These are phyloP conservation scores for Fraxinus excelsior DNA, from an alignment of 257 asterid genomes.

Conservation along the genomic window DNA sequence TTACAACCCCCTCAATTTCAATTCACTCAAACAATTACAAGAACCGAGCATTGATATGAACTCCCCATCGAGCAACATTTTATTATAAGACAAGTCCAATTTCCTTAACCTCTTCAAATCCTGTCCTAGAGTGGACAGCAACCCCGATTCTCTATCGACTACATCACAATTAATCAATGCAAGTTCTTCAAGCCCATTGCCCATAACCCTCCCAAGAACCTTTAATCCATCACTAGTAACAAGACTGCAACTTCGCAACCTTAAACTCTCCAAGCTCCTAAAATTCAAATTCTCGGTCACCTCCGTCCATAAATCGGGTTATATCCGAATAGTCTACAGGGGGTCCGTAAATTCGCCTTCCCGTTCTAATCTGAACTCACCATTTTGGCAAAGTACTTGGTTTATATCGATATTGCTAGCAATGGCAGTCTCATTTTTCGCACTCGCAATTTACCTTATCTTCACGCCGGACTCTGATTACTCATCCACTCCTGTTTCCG, in stretches of 20 bases:
- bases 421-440: too few relatives aligned
- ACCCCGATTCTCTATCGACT: conserved; percentile 65
- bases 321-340: too few relatives aligned
- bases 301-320: too few relatives aligned
- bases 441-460: too few relatives aligned
- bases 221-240: conserved; percentile 68
- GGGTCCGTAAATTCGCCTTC: too few relatives aligned
- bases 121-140: conserved; percentile 67
- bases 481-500: too few relatives aligned
- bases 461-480: too few relatives aligned
- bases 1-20: conserved; percentile 73
- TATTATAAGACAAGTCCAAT: conserved; percentile 74
- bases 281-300: conserved; percentile 60
- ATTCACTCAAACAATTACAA: conserved; percentile 47
- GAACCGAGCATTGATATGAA: conserved; percentile 68
- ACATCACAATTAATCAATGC: conserved; percentile 67
- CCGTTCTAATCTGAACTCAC: too few relatives aligned
- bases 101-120: conserved; percentile 55
- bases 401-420: too few relatives aligned
- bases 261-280: conserved; percentile 47
- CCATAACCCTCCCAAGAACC: conserved; percentile 42
- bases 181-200: conserved; percentile 52
- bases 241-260: conserved; percentile 73
- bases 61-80: conserved; percentile 66
- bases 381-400: too few relatives aligned